Conservation (phyloP, 2,329 filamentous ascomycete genomes). For the Apiospora kogelbergensis region DNA sequence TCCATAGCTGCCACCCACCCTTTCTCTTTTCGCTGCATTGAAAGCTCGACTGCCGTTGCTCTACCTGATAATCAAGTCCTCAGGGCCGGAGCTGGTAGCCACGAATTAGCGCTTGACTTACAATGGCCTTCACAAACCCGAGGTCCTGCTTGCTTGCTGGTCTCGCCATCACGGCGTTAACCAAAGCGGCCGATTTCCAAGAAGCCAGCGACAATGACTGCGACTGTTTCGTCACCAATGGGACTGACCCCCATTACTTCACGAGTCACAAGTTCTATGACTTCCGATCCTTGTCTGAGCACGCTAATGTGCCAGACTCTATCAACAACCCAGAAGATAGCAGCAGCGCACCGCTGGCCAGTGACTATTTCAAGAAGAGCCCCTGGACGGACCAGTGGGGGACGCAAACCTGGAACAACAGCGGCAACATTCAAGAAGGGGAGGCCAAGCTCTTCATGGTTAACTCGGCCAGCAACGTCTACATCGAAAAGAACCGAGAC, state of each 20-base stretch:
- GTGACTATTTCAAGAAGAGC: constrained; percentile 32
- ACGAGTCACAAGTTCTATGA: constrained; percentile 48
- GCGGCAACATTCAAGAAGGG: constrained; percentile 17
- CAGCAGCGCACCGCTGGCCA: constrained; percentile 26
- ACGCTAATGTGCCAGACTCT: constrained; percentile 31
- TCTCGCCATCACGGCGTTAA: constrained; percentile 18
- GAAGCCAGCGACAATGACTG: constrained; percentile 32
- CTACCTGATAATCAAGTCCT: neutral
- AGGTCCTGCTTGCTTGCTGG: constrained; percentile 13
- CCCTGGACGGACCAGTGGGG: constrained; percentile 32
- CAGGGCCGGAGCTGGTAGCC: neutral
- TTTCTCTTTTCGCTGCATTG: neutral
- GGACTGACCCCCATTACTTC: constrained; percentile 40
- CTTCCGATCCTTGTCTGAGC: constrained; percentile 42
- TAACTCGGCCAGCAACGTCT: constrained; percentile 43
- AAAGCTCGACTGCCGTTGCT: neutral
- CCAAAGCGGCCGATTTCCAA: constrained; percentile 18
- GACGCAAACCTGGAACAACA: constrained; percentile 33
- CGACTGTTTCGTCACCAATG: constrained; percentile 47
- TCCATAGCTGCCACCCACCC: neutral
- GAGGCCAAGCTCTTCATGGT: constrained; percentile 33
- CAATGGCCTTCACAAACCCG: constrained; percentile 13
- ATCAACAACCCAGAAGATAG: constrained; percentile 26
- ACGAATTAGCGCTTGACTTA: neutral
- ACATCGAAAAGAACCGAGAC: constrained; percentile 41